Conservation (phyloP, 257 asterid genomes). For the Plantago major region DNA sequence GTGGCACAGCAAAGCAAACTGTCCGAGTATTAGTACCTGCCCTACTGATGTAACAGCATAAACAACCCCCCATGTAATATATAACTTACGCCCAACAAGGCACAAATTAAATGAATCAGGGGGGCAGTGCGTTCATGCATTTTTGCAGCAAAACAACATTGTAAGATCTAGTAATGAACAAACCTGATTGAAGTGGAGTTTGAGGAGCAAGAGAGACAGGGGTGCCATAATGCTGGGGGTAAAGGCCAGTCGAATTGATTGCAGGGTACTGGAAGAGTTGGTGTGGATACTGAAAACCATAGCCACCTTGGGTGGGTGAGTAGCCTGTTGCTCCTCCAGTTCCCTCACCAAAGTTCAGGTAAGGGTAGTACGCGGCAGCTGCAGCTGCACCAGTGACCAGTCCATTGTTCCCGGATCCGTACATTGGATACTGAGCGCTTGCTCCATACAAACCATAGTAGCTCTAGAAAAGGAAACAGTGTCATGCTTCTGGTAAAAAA, state of each 20-base stretch:
- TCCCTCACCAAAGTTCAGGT: conserved; percentile 64
- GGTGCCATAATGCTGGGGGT: conserved; percentile 74
- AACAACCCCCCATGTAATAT: neutral
- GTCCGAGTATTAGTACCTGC: conserved; percentile 65
- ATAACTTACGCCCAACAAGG: neutral
- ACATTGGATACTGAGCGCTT: conserved; percentile 57
- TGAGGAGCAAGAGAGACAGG: conserved; percentile 72
- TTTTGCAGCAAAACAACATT: neutral
- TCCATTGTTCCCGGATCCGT: conserved; percentile 60
- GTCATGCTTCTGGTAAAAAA: neutral
- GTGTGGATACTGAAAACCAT: conserved; percentile 73
- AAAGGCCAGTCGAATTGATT: conserved; percentile 44
- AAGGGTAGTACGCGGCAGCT: conserved; percentile 67
- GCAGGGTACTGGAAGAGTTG: conserved; percentile 70
- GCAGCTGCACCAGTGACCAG: conserved; percentile 49
- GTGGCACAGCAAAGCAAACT: conserved; percentile 97
- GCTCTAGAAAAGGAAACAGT: conserved; percentile 34
- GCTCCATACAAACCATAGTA: conserved; percentile 84
- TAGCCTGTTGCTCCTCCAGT: conserved; percentile 47
- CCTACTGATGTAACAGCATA: neutral
- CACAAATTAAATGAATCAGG: neutral
- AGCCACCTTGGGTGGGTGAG: conserved; percentile 44
- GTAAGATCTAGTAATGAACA: conserved; percentile 1
- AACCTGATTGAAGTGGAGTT: conserved; percentile 87
- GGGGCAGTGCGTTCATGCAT: neutral